Evolutionary conservation across 2,329 filamentous ascomycete genomes (phyloP), one percentile per base, ranked within the genome.

Genomic region (Daldinia eschscholtzii): DNA sequence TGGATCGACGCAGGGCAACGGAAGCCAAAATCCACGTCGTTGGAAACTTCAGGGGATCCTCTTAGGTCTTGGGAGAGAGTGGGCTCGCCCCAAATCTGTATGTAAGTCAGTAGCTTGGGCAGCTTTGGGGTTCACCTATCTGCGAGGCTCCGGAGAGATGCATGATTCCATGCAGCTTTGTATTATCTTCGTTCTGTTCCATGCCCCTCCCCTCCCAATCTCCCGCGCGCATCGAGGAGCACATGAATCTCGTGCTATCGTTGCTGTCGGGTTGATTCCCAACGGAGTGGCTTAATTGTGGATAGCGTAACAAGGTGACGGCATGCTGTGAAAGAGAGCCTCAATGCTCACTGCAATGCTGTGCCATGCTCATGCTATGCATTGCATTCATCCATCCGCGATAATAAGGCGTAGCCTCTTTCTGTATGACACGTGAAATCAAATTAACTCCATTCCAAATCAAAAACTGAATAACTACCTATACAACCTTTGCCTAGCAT

Each of bases 161-260:
- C 74, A 75, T 73, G 65, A 63, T 74, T 76, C 70, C 71, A 74
- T 76, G 76, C 74, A 77, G 73, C 68, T 67, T 48, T 71, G 58
- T 70, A 64, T 65, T 64, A 57, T 67, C 42, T 61, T 61, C 42
- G 52, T 61, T 64, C 48, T 67, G 20, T 41, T 57, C 53, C 57
- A 48, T 61, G 57, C 59, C 41, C 46, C 18, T 59, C 60, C 44
- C 48, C 60, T 39, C 48, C 58, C 35, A 41, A 57, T 41, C 53
- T 41, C 35, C 53, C 15, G 61, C 58, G 61, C 58, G 58, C 64
- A 64, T 65, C 56, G 39, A 42, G 61, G 68, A 46, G 52, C 71
- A 72, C 70, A 74, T 71, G 41, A 70, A 76, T 76, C 75, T 76
- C 72, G 75, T 76, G 75, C 73, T 70, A 76, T 76, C 67, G 73